Conservation (phyloP, 2,329 filamentous ascomycete genomes). For the Fusarium sp. region DNA sequence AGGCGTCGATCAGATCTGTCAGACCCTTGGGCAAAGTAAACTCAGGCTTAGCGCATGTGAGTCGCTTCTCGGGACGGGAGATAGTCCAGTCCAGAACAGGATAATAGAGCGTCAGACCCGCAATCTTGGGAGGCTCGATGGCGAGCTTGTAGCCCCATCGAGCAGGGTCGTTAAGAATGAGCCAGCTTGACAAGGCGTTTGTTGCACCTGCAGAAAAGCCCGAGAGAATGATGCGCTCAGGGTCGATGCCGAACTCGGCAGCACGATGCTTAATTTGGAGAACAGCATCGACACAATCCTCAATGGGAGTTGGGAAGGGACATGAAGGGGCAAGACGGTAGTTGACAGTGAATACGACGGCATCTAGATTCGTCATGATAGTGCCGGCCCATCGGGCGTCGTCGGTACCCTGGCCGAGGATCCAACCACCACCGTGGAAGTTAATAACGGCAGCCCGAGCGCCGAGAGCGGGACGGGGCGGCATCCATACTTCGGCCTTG, state of each 20-base stretch:
- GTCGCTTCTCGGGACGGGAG: slow-evolving; percentile 67
- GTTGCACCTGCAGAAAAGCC: slow-evolving; percentile 76
- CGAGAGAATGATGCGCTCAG: slow-evolving; percentile 67
- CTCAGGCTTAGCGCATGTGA: slow-evolving; percentile 67
- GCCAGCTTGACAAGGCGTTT: slow-evolving; percentile 64
- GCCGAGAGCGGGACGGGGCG: slow-evolving; percentile 52
- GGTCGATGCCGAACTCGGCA: slow-evolving; percentile 69
- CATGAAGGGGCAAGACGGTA: slow-evolving; percentile 76
- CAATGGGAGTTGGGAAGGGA: slow-evolving; percentile 74
- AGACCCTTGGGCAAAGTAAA: slow-evolving; percentile 69
- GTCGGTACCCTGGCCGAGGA: slow-evolving; percentile 72
- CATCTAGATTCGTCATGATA: slow-evolving; percentile 65
- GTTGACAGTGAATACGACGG: slow-evolving; percentile 73
- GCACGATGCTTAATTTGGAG: slow-evolving; percentile 71
- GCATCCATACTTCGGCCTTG: slow-evolving; percentile 63
- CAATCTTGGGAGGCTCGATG: slow-evolving; percentile 60
- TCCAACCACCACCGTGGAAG: slow-evolving; percentile 77
- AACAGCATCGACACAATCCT: slow-evolving; percentile 74
- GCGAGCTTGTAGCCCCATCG: slow-evolving; percentile 56
- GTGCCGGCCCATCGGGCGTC: slow-evolving; percentile 72
- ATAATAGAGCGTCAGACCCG: slow-evolving; percentile 71
- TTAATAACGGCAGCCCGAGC: slow-evolving; percentile 70
- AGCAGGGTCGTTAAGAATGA: slow-evolving; percentile 60
- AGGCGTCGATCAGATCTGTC: slow-evolving; percentile 73
- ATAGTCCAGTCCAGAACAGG: slow-evolving; percentile 73